phyloP scores from a whole-genome alignment of 225 moss, liverwort and hornwort genomes.

The Marchantia paleacea region DNA sequence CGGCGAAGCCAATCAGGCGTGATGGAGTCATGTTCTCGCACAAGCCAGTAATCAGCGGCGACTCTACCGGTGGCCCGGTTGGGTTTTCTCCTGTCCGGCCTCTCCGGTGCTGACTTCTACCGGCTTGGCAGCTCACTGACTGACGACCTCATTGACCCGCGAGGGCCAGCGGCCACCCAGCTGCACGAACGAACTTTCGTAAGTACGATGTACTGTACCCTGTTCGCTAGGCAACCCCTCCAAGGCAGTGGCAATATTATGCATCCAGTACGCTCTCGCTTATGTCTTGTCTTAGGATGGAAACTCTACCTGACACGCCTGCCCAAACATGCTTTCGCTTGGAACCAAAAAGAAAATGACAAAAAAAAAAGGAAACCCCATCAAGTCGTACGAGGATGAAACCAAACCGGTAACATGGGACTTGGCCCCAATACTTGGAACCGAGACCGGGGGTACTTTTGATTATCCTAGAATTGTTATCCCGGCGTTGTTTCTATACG shows the following conservation, averaged over 20 bases:
- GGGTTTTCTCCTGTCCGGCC: not conserved
- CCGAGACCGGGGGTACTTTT: too few species aligned
- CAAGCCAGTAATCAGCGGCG: constrained; percentile 9
- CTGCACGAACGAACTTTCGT: not conserved
- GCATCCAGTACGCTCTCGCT: not conserved
- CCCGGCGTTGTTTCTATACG: too few species aligned
- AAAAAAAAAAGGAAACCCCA: too few species aligned
- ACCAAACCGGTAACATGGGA: too few species aligned
- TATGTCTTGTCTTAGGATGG: too few species aligned
- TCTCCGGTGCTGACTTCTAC: not conserved
- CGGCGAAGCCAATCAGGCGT: not conserved
- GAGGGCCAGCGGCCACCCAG: not conserved
- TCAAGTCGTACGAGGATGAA: too few species aligned
- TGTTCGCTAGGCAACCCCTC: not conserved
- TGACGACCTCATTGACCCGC: not conserved
- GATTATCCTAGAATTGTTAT: too few species aligned
- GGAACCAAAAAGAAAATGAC: too few species aligned
- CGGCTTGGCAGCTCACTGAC: not conserved
- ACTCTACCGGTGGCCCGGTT: not conserved
- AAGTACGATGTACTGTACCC: not conserved
- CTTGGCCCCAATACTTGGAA: too few species aligned
- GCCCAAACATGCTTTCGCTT: not conserved
- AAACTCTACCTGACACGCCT: not conserved
- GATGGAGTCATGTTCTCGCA: not conserved
- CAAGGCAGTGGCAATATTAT: too few species aligned